phyloP scores from a whole-genome alignment of 352 stramenopile genomes.

The Plasmopara halstedii region DNA sequence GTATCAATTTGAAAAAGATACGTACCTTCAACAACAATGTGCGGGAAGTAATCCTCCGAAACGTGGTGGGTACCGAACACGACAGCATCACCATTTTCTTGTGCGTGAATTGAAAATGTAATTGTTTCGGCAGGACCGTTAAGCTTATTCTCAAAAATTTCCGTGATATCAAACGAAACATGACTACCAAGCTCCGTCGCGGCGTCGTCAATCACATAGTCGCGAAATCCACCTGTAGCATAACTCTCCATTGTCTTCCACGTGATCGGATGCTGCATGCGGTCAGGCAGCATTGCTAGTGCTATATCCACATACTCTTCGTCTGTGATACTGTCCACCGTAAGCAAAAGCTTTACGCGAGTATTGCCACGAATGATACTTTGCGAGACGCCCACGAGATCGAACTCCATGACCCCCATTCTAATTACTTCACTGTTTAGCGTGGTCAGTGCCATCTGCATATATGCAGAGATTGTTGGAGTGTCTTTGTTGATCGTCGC shows the following conservation, averaged over 20 bases:
- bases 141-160: slow-evolving; percentile 52
- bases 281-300: slow-evolving; percentile 31
- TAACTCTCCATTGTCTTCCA: slow-evolving; percentile 50
- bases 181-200: slow-evolving; percentile 46
- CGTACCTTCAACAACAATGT: slow-evolving; percentile 69
- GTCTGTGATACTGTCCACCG: slow-evolving; percentile 47
- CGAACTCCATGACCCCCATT: slow-evolving; percentile 66
- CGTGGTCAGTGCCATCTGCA: slow-evolving; percentile 46
- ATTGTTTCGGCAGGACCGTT: slow-evolving; percentile 36
- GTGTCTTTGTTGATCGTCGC: slow-evolving; percentile 44
- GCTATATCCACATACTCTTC: slow-evolving; percentile 40
- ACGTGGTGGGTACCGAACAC: slow-evolving; percentile 55
- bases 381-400: slow-evolving; percentile 50
- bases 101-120: slow-evolving; percentile 51
- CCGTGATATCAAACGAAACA: slow-evolving; percentile 75
- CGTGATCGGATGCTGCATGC: slow-evolving; percentile 50
- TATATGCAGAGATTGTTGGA: slow-evolving; percentile 42
- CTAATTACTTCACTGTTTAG: slow-evolving; percentile 32
- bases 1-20: not conserved
- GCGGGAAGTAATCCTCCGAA: slow-evolving; percentile 59
- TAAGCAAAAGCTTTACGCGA: slow-evolving; percentile 61
- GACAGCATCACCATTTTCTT: slow-evolving; percentile 41
- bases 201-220: slow-evolving; percentile 51
- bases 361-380: slow-evolving; percentile 60
- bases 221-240: slow-evolving; percentile 26